These are phyloP conservation scores for Puccinia polysora DNA, from an alignment of 1,284 basidiomycete genomes.

Conservation along the genomic window DNA sequence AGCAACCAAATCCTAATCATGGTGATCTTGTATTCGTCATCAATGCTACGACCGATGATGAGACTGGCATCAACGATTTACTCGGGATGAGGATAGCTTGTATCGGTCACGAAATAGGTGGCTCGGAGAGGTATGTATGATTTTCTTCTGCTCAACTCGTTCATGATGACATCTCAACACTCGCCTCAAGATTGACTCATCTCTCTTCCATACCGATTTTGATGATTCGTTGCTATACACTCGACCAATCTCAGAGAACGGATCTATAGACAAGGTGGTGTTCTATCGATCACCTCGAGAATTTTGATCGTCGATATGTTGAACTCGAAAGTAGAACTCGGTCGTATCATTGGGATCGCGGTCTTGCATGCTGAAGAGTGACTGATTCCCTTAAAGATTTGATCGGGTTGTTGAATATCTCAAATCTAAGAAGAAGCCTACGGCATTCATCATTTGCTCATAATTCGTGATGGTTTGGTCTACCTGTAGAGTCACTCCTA, in stretches of 20 bases:
- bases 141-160: background rate
- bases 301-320: constrained; percentile 95
- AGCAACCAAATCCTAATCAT: too few relatives aligned
- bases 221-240: too few relatives aligned
- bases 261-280: constrained; percentile 77
- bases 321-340: constrained; percentile 72
- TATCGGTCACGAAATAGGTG: constrained; percentile 76
- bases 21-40: constrained; percentile 56
- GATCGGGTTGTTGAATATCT: too few relatives aligned
- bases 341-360: constrained; percentile 83
- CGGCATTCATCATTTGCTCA: too few relatives aligned
- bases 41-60: constrained; percentile 80
- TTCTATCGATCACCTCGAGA: constrained; percentile 85
- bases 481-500: constrained; percentile 80
- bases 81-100: constrained; percentile 77
- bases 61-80: constrained; percentile 84
- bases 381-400: constrained; percentile 47
- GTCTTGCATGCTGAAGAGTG: constrained; percentile 90
- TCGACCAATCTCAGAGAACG: constrained; percentile 69
- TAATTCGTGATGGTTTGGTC: too few relatives aligned
- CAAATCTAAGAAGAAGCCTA: too few relatives aligned
- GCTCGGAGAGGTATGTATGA: constrained; percentile 66
- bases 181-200: background rate
- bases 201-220: background rate
- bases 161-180: background rate